phyloP scores from a whole-genome alignment of 2,329 filamentous ascomycete genomes.

The Beauveria varroae region DNA sequence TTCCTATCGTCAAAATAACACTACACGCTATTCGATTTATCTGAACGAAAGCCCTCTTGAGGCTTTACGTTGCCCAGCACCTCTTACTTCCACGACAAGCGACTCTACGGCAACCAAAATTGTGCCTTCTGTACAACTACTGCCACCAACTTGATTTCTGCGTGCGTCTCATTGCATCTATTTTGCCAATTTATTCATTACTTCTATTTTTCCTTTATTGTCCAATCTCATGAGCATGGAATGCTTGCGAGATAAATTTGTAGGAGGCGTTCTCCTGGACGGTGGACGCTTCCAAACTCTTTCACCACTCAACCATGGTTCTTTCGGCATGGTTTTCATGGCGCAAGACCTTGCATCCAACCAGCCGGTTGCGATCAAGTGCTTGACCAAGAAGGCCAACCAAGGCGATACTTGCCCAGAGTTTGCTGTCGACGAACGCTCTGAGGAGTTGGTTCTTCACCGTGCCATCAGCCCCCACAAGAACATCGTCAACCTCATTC shows the following conservation, averaged over 20 bases:
- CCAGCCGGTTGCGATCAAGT: slow-evolving; percentile 89
- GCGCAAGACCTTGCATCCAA: slow-evolving; percentile 72
- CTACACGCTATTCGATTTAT: not conserved
- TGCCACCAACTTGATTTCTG: slow-evolving; percentile 12
- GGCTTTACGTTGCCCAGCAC: slow-evolving; percentile 1
- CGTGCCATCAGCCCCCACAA: slow-evolving; percentile 69
- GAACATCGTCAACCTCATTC: slow-evolving; percentile 88
- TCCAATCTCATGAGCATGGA: slow-evolving; percentile 49
- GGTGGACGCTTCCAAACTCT: slow-evolving; percentile 79
- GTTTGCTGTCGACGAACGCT: slow-evolving; percentile 72
- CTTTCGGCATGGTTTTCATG: slow-evolving; percentile 97
- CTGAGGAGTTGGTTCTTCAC: slow-evolving; percentile 75
- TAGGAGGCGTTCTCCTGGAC: slow-evolving; percentile 70
- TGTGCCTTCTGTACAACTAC: slow-evolving; percentile 12
- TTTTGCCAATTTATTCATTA: slow-evolving; percentile 21
- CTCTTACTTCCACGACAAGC: slow-evolving; percentile 5
- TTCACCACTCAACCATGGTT: slow-evolving; percentile 94
- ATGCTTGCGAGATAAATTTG: slow-evolving; percentile 78
- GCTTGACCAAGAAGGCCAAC: slow-evolving; percentile 74
- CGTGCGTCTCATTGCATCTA: slow-evolving; percentile 20
- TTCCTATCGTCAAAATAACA: slow-evolving; percentile 2
- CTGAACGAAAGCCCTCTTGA: not conserved
- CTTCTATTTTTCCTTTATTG: slow-evolving; percentile 14
- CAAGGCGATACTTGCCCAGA: slow-evolving; percentile 52
- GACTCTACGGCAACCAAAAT: slow-evolving; percentile 5